Evolutionary conservation across 192 early-diverging fungal species (phyloP).

Genomic region (Dissophora ornata): DNA sequence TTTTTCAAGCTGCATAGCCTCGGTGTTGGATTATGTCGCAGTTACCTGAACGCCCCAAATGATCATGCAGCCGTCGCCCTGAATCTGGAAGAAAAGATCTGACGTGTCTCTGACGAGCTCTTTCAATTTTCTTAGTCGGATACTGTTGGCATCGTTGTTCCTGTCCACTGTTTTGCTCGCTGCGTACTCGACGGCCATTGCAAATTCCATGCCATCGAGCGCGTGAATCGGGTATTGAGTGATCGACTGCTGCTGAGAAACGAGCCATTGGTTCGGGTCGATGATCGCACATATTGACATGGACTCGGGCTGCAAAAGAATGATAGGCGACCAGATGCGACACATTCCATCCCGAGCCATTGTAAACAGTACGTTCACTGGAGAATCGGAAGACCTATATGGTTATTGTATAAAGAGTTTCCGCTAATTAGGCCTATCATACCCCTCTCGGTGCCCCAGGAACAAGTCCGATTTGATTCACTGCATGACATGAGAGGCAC

Average conservation of each 20-base stretch:
- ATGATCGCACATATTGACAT: conserved; percentile 78
- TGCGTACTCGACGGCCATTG: conserved; percentile 54
- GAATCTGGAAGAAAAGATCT: conserved; percentile 80
- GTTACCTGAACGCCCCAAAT: conserved; percentile 85
- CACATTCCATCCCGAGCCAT: conserved; percentile 74
- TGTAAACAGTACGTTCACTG: conserved; percentile 67
- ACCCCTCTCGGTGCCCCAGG: no score
- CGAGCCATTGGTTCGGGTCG: conserved; percentile 71
- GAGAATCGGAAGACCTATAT: conserved; percentile 10
- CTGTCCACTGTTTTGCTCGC: conserved; percentile 41
- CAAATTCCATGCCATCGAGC: conserved; percentile 65
- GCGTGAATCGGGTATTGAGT: conserved; percentile 69
- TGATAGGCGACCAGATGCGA: conserved; percentile 75
- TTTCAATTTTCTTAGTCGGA: conserved; percentile 60
- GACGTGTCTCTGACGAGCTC: conserved; percentile 77
- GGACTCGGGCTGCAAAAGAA: conserved; percentile 58
- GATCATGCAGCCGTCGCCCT: conserved; percentile 74
- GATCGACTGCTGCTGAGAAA: conserved; percentile 44
- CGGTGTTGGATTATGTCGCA: neutral
- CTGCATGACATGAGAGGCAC: neutral
- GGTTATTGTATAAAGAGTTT: neutral
- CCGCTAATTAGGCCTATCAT: no score
- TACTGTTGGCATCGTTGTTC: conserved; percentile 51
- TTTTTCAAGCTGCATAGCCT: no score
- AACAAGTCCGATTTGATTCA: neutral